Evolutionary conservation across 768 basidiomycete species (phyloP).

Genomic region (button mushroom (Agaricus bisporus)): DNA sequence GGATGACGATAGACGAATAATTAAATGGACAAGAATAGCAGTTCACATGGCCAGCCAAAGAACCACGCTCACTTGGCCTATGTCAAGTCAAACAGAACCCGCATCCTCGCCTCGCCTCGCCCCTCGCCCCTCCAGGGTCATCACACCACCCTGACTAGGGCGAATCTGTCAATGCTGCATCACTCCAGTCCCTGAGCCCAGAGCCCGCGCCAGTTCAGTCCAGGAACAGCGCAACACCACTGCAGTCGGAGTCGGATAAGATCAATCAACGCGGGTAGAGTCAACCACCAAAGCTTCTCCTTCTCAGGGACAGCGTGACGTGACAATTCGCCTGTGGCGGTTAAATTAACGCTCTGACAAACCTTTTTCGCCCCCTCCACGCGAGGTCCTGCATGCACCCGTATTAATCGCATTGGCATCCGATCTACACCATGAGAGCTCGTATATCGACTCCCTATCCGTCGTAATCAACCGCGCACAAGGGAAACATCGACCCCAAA

Average conservation of each 20-base stretch:
- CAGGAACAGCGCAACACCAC: neutral
- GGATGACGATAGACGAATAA: conserved; percentile 14
- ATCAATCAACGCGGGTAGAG: conserved; percentile 3
- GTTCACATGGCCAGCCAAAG: conserved; percentile 3
- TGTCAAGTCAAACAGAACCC: conserved; percentile 28
- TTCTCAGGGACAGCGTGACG: neutral
- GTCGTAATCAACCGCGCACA: too few relatives aligned
- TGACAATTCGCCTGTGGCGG: neutral
- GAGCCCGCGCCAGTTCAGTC: too few relatives aligned
- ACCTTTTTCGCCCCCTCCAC: neutral
- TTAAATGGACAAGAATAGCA: conserved; percentile 6
- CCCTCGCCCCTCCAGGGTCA: neutral
- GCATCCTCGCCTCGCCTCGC: conserved; percentile 11
- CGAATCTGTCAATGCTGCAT: neutral
- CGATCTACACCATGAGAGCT: too few relatives aligned
- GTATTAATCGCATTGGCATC: too few relatives aligned
- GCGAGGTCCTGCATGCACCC: too few relatives aligned
- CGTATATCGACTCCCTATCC: too few relatives aligned
- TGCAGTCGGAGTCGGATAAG: conserved; percentile 6
- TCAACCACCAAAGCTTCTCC: neutral
- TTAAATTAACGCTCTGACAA: neutral
- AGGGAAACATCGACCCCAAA: neutral
- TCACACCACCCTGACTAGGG: neutral
- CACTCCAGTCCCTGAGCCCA: neutral
- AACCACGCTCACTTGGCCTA: conserved; percentile 22